A percentile compares a stretch with the other conserved stretches of the same genome.
phyloP scores from a whole-genome alignment of 2,329 filamentous ascomycete species.

The Colletotrichum navitas region DNA sequence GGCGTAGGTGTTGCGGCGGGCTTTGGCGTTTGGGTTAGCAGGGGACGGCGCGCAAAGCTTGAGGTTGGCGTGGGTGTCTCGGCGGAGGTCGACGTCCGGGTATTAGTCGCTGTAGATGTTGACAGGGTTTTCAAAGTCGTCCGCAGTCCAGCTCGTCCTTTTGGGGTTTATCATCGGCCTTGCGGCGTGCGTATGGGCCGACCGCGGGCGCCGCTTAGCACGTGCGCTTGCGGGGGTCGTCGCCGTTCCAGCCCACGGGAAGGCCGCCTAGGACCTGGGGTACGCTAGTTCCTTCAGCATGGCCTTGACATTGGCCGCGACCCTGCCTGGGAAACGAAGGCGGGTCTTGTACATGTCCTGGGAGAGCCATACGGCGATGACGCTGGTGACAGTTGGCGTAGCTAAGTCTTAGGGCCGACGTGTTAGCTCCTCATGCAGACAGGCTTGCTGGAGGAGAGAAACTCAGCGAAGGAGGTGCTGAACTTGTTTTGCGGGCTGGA shows the following conservation, averaged over 20 bases:
- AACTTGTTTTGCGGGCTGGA: not conserved
- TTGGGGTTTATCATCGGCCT: no score
- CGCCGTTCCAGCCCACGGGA: slow-evolving; percentile 29
- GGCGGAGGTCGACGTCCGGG: no score
- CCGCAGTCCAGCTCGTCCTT: no score
- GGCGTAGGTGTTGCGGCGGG: no score
- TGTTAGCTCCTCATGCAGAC: no score
- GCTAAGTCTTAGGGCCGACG: not conserved
- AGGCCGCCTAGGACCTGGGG: not conserved
- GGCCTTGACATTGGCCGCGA: slow-evolving; percentile 24
- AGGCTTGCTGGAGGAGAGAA: no score
- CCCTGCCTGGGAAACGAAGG: slow-evolving; percentile 19
- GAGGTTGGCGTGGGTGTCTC: no score
- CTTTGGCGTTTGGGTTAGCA: no score
- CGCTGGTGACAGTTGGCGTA: slow-evolving; percentile 15
- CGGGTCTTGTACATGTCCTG: slow-evolving; percentile 1
- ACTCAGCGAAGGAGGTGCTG: slow-evolving; percentile 22
- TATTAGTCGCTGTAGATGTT: no score
- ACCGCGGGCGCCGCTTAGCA: not conserved
- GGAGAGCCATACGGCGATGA: slow-evolving; percentile 33
- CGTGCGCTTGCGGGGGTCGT: slow-evolving; percentile 11
- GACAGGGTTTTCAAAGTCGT: no score
- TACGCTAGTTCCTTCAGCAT: slow-evolving; percentile 25
- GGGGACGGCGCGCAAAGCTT: no score
- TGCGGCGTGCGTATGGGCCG: no score